Evolutionary conservation across 1,284 basidiomycete species (phyloP), one percentile per base, ranked within the genome.

Genomic region (Trichosporon coremiiforme): DNA sequence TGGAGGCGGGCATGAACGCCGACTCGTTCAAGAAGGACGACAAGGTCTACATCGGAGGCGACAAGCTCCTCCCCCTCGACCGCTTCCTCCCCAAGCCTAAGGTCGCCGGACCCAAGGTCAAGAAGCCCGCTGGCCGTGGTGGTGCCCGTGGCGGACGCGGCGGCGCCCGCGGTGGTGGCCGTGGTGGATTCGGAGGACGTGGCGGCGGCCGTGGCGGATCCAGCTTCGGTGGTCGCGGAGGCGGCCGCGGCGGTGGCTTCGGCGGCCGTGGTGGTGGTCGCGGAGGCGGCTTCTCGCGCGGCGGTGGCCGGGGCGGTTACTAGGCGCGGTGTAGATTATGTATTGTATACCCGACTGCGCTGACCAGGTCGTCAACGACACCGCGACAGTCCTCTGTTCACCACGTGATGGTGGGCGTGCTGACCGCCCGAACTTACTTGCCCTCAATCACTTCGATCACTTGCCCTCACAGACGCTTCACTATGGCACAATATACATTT

Each of bases 51-150:
- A 98, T 99, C 78, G 93, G 89, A 57, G 90, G 91, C 53, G 97
- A 99, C 86, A 98, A 98, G 85, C 88, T 99, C 57, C 86, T 99
- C 64, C 97, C 97, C 8, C 90, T 99, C 73, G 97, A 99, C 76
- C 87, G 97, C 71, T 99, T 99, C 86, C 85, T 99, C 75, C 97
- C 97, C 3, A 99, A 96, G 86, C 96, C 97, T 66, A 98, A 98
- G 86, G 85, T 87, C 25, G 86, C 85, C 29, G 86, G 85, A 74
- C 90, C 89, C 35, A 86, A 87, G 83, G 90, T 67, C 63, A 70
- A 70, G 66, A 70, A 70, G 69, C 62, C 55, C 7, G 65, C 47
- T 10, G 65, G 68, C 15, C 57, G 69, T 25, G 66, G 69, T 35
- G 69, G 68, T 25, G 53, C 62, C 9, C 60, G 65, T 62, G 68